Base-by-base conservation (phyloP, 2,329 filamentous ascomycete genomes). In the Keithomyces neogunnii region DNA sequence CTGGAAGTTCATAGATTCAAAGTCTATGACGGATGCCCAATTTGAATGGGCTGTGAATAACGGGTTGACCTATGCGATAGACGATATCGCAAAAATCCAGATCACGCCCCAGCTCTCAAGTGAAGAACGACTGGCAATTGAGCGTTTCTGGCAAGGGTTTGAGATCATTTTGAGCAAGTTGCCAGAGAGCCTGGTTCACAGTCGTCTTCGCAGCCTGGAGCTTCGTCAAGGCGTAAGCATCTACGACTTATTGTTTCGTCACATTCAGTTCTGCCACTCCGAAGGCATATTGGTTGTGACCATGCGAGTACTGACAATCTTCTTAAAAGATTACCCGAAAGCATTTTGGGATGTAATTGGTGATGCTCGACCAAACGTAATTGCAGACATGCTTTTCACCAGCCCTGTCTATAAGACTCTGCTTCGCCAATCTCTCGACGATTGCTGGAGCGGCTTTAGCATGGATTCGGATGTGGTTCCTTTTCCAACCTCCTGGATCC, bases 281-380 rank as follows among this genome's bases (percentile, higher is more conserved):
- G 76, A 78, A 51, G 71, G 73, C 2, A 80, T 87, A 28, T 74
- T 95, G 53, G 74, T 83, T 10, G 77, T 84, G 52, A 74, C 93
- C 13, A 75, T 95, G 45, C 81, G 83, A 51, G 82, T 85, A 1
- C 78, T 96, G 54, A 81, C 80, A 44, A 74, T 74, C 10, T 76
- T 96, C 13, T 73, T 96, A 49, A 79, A 84, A 56, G 90, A 88
- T 59, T 86, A 88, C 0, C 79, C 89, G 0, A 80, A 79, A 50
- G 86, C 88, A 44, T 93, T 96, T 60, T 96, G 92, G 92, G 86
- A 89, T 60, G 85, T 89, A 2, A 85, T 95, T 70, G 85, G 87
- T 48, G 81, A 89, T 32, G 88, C 92, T 48, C 86, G 88, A 1
- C 86, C 89, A 3, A 84, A 84, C 42, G 82, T 85, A 35, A 82